Evolutionary conservation across 2,329 filamentous ascomycete genomes (phyloP), one percentile per base, ranked within the genome.

Genomic region (Aspergillus caelatus): DNA sequence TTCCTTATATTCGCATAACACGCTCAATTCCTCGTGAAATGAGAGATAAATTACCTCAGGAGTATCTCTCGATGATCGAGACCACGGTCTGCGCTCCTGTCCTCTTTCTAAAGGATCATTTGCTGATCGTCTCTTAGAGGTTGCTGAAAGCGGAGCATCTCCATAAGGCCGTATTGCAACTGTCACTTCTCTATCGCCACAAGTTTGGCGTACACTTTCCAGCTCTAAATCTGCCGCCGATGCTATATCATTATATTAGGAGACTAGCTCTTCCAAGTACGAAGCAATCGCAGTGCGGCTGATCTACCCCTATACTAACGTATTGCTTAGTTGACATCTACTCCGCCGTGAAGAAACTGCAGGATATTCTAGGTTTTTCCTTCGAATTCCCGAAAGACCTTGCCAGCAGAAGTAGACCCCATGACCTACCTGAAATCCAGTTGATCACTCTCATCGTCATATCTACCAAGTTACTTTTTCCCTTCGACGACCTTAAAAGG

Each of bases 381-480:
- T 91, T 90, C 66, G 84, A 85, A 1, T 80, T 83, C 8, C 78
- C 80, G 4, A 80, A 77, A 34, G 73, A 76, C 57, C 65, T 64
- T 72, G 62, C 66, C 58, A 78, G 79, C 64, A 78, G 82, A 63
- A 78, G 70, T 36, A 71, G 68, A 43, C 67, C 82, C 30, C 78
- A 85, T 10, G 82, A 88, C 57, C 85, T 90, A 65, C 93, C 95
- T 0, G 95, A 98, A 72, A 81, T 91, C 7, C 86, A 91, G 50
- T 79, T 97, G 1, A 82, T 93, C 61, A 84, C 89, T 4, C 80
- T 92, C 4, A 76, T 97, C 4, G 81, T 97, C 2, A 83, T 96
- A 16, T 88, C 91, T 4, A 88, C 90, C 4, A 97, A 97, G 71
- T 76, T 97, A 2, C 82, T 91, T 23, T 93, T 92, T 70, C 92